A percentile compares a stretch with the other conserved stretches of the same genome.
Conservation (phyloP, 176 grass and related monocot genomes). For the Bothriochloa decipiens region DNA sequence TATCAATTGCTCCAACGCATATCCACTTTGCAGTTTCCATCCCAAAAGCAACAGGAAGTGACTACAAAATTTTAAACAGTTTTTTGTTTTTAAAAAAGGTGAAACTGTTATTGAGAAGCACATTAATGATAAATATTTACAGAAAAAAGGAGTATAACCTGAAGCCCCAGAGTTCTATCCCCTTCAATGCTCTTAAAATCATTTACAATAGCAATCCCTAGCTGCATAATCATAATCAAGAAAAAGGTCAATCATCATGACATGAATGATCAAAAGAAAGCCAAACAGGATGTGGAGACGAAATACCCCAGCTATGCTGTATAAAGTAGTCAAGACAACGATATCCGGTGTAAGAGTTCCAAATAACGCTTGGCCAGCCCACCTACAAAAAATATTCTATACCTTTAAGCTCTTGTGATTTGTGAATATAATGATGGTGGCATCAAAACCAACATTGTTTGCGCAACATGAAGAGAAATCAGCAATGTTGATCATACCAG, state of each 20-base stretch:
- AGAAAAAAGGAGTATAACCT: slow-evolving; percentile 53
- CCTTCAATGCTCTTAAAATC: slow-evolving; percentile 85
- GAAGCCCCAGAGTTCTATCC: slow-evolving; percentile 67
- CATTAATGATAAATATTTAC: slow-evolving; percentile 14
- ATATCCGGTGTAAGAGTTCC: slow-evolving; percentile 96
- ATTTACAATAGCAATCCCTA: slow-evolving; percentile 80
- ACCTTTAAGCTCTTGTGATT: slow-evolving; percentile 21
- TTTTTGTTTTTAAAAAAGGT: background rate
- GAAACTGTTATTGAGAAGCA: slow-evolving; percentile 20
- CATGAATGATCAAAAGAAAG: slow-evolving; percentile 32
- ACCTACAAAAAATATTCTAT: slow-evolving; percentile 61
- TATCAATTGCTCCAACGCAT: slow-evolving; percentile 94
- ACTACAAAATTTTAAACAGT: slow-evolving; percentile 38
- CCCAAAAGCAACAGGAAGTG: slow-evolving; percentile 97
- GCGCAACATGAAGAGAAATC: slow-evolving; percentile 28
- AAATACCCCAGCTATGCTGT: slow-evolving; percentile 90
- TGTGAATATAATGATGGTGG: slow-evolving; percentile 27
- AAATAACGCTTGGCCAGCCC: slow-evolving; percentile 95
- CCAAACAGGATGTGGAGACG: slow-evolving; percentile 28
- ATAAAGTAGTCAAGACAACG: slow-evolving; percentile 82
- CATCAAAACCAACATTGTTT: slow-evolving; percentile 14
- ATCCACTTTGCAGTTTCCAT: slow-evolving; percentile 96
- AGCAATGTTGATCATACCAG: slow-evolving; percentile 54
- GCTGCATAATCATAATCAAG: slow-evolving; percentile 41
- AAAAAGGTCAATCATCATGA: slow-evolving; percentile 25